phyloP scores from a whole-genome alignment of 2,329 filamentous ascomycete genomes.

The Lasiodiplodia sp. region DNA sequence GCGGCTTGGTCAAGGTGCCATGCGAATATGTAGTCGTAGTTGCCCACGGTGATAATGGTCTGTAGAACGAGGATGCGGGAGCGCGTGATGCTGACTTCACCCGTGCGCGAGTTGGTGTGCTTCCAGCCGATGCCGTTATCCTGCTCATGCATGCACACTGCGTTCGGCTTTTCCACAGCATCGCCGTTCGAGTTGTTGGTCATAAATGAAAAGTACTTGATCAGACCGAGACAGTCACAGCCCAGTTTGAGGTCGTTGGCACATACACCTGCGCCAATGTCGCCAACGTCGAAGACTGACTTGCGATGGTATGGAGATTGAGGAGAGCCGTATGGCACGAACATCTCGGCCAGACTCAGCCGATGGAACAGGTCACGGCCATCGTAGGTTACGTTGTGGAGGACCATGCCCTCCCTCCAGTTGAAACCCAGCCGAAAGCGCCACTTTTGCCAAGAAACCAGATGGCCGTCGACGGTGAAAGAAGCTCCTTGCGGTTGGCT shows the following conservation, averaged over 20 bases:
- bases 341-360: constrained; percentile 54
- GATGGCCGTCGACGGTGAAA: constrained; percentile 36
- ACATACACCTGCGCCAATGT: constrained; percentile 52
- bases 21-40: constrained; percentile 40
- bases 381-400: constrained; percentile 53
- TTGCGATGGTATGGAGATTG: constrained; percentile 53
- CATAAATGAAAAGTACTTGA: constrained; percentile 54
- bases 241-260: constrained; percentile 54
- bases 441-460: constrained; percentile 54
- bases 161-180: constrained; percentile 50
- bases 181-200: constrained; percentile 46
- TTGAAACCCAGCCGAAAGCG: constrained; percentile 54
- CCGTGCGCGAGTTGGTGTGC: constrained; percentile 40
- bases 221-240: constrained; percentile 55
- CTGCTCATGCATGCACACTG: constrained; percentile 52
- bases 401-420: constrained; percentile 52
- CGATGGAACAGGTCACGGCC: constrained; percentile 52
- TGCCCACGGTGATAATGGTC: constrained; percentile 40
- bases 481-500: constrained; percentile 40
- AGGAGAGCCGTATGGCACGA: constrained; percentile 54
- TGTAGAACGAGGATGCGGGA: constrained; percentile 38
- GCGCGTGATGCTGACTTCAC: constrained; percentile 36
- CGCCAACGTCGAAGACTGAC: constrained; percentile 54
- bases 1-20: constrained; percentile 34
- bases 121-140: constrained; percentile 42